Evolutionary conservation across 1,284 basidiomycete genomes (phyloP), one percentile per base, ranked within the genome.

Genomic region (Exsudoporus floridanus): DNA sequence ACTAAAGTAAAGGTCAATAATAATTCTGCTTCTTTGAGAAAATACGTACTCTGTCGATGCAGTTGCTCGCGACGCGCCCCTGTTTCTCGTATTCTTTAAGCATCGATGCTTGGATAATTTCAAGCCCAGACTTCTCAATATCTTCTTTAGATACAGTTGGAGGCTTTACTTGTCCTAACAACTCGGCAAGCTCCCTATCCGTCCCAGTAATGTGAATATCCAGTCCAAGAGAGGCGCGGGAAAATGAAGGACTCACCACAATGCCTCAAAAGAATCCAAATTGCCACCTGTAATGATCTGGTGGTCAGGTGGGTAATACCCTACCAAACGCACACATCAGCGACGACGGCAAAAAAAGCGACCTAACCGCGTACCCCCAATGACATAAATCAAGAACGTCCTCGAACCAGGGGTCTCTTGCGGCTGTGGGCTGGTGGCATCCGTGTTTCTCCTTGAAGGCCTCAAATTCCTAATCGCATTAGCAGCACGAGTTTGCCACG

Each of bases 251-350:
- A 77, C 81, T 53, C 70, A 84, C 87, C 87, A 77, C 50, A 91
- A 64, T 51, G 86, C 84, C 63, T 90, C 88, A 67, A 92, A 88
- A 19, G 86, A 91, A 62, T 82, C 87, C 60, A 92, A 72, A 30
- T 84, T 81, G 56, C 85, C 83, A 27, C 88, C 88, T 6, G 85
- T 86, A 42, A 94, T 83, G 54, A 95, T 84, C 46, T 83, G 88
- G 66, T 94, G 92, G 56, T 90, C 84, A 21, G 88, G 87, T 1
- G 92, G 90, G 66, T 94, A 95, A 64, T 93, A 92, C 18, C 91
- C 92, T 83, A 60, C 9, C 35, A 46, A 33, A 33, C 21, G 27
- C 46, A 38, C 21, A 50, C 33, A 37, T 57, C 49, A 64, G 41
- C 35, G 50, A 50, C 12, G 31, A 50, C 16, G 3, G 14, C 13